These are phyloP conservation scores for Ganoderma meredithae DNA, from an alignment of 1,284 basidiomycete species.

Conservation along the genomic window DNA sequence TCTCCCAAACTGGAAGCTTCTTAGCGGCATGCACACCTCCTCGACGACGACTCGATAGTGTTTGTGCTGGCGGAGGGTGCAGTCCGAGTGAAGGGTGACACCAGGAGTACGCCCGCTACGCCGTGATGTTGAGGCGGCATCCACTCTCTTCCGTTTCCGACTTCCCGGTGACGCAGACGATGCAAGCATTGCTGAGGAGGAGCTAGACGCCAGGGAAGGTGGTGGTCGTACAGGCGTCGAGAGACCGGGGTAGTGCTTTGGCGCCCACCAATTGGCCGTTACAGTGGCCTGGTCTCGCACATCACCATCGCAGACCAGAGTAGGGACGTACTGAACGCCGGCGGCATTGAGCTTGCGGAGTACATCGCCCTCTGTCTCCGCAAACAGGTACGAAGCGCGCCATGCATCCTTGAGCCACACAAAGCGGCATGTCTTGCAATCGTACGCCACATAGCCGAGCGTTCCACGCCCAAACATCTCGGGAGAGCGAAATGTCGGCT, in stretches of 20 bases:
- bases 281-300: conserved; percentile 2
- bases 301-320: conserved; percentile 16
- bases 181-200: too few species aligned
- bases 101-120: too few species aligned
- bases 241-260: too few species aligned
- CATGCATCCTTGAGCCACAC: conserved; percentile 21
- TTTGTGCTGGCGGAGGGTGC: neutral
- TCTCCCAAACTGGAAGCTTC: conserved; percentile 5
- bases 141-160: neutral
- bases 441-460: conserved; percentile 9
- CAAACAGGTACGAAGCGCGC: neutral
- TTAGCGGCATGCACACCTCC: conserved; percentile 20
- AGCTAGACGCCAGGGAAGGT: neutral
- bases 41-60: conserved; percentile 25
- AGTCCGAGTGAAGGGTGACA: too few species aligned
- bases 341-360: conserved; percentile 8
- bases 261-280: neutral
- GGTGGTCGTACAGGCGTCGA: neutral
- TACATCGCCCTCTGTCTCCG: conserved; percentile 12
- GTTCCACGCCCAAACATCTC: conserved; percentile 7
- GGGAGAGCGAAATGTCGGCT: neutral
- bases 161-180: too few species aligned
- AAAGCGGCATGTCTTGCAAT: neutral
- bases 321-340: conserved; percentile 3
- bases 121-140: too few species aligned